Evolutionary conservation across 139 green algal species (phyloP).

Genomic region (Chlorella sorokiniana): DNA sequence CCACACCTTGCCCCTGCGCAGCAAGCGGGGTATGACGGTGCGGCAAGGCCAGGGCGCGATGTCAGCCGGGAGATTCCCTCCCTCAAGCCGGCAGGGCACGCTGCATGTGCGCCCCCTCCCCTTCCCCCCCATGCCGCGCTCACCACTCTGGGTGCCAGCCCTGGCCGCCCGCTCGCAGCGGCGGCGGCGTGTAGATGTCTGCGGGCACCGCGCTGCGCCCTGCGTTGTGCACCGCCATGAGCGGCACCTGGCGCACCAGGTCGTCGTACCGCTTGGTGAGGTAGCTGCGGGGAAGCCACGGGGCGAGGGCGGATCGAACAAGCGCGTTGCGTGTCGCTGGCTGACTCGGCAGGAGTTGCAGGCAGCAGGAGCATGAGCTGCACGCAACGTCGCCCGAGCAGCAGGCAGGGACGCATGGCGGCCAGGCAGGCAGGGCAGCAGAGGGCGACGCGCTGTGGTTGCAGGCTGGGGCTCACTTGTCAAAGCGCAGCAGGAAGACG

Average conservation of each 20-base stretch:
- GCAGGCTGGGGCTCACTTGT: conserved; percentile 44
- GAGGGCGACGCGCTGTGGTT: not conserved
- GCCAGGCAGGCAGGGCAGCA: not conserved
- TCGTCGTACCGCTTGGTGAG: conserved; percentile 50
- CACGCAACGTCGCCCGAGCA: not conserved
- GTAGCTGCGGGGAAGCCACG: conserved; percentile 32
- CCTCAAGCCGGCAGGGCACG: not conserved
- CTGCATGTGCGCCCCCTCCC: too few relatives aligned
- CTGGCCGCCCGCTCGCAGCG: conserved; percentile 39
- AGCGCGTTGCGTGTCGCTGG: too few relatives aligned
- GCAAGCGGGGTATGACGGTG: not conserved
- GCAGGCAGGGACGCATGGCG: not conserved
- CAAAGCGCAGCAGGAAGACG: conserved; percentile 69
- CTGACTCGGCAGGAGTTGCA: too few relatives aligned
- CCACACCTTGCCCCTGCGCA: conserved; percentile 42
- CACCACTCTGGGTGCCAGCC: conserved; percentile 67
- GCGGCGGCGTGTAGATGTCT: conserved; percentile 55
- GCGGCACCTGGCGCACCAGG: conserved; percentile 54
- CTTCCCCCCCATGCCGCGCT: conserved; percentile 7
- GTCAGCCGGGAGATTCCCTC: not conserved
- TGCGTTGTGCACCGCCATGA: conserved; percentile 52
- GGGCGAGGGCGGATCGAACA: too few relatives aligned
- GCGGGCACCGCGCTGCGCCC: conserved; percentile 40
- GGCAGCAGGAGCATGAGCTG: not conserved
- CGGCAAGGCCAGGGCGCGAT: not conserved